Conservation (phyloP, 805 yeast genomes). For the Wickerhamomyces kurtzmanii region DNA sequence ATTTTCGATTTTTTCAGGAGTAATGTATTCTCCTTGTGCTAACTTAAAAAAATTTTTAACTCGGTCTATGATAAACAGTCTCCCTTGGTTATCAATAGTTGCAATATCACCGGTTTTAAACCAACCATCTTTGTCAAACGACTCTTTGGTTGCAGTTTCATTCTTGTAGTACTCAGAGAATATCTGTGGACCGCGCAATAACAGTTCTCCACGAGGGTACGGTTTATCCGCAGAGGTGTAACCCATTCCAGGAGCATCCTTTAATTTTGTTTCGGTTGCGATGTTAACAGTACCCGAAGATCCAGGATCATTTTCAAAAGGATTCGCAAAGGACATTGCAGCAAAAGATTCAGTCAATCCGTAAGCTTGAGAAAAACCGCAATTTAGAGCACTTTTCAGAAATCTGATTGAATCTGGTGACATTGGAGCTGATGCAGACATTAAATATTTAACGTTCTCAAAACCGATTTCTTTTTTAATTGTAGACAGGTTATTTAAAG, state of each 20-base stretch:
- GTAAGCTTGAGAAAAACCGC: conserved; percentile 39
- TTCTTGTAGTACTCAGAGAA: conserved; percentile 42
- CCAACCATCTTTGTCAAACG: conserved; percentile 42
- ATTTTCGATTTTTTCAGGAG: conserved; percentile 59
- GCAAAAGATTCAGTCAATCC: conserved; percentile 62
- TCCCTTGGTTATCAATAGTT: conserved; percentile 23
- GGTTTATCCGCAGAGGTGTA: conserved; percentile 36
- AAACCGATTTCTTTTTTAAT: conserved; percentile 27
- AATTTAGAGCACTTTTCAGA: conserved; percentile 38
- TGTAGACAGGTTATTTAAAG: too few species aligned
- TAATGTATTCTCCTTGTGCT: conserved; percentile 46
- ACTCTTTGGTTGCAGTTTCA: conserved; percentile 33
- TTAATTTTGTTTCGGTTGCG: conserved; percentile 40
- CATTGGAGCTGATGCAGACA: conserved; percentile 54
- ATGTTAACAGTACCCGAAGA: conserved; percentile 41
- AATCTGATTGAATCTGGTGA: conserved; percentile 42
- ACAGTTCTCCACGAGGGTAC: conserved; percentile 38
- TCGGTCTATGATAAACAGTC: conserved; percentile 41
- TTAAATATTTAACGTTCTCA: conserved; percentile 20
- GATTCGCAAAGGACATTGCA: conserved; percentile 30
- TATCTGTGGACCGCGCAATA: conserved; percentile 47
- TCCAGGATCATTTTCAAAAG: conserved; percentile 25
- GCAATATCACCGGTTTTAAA: conserved; percentile 52
- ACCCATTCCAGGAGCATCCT: conserved; percentile 42
- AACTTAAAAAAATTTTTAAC: conserved; percentile 61